Evolutionary conservation across 805 yeast species (phyloP), one percentile per base, ranked within the genome.

Genomic region (Wickerhamomyces queroliae): DNA sequence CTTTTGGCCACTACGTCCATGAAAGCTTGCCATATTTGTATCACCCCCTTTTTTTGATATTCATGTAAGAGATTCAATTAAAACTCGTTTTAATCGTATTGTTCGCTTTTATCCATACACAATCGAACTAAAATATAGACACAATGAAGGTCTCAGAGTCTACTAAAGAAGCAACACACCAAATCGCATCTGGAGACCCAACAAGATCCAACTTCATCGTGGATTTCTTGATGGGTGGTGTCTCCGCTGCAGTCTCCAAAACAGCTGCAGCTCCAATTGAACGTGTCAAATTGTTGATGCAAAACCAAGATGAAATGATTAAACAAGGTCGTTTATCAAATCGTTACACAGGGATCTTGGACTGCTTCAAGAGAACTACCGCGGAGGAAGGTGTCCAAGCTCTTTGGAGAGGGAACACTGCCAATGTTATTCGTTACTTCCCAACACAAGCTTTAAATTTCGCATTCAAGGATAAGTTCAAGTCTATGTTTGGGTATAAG

Each of bases 371-470:
- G 59, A 84, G 96, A 79, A 88, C 96, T 52, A 82, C 87, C 50
- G 80, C 83, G 53, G 84, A 82, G 58, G 96, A 88, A 76, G 96
- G 96, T 78, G 60, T 85, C 49, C 74, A 69, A 50, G 70, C 96
- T 46, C 86, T 88, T 87, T 88, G 96, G 96, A 83, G 95, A 82
- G 96, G 96, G 78, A 88, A 88, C 86, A 88, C 95, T 52, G 96
- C 96, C 59, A 88, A 88, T 70, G 96, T 88, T 63, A 80, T 88
- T 74, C 85, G 96, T 78, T 88, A 88, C 79, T 88, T 88, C 91
- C 96, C 96, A 67, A 88, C 96, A 66, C 96, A 88, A 72, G 96
- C 96, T 59, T 78, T 88, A 67, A 88, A 88, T 81, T 88, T 88
- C 63, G 96, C 96, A 59, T 88, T 88, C 87, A 88, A 86, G 77